Evolutionary conservation across 108 stramenopile species (phyloP).

Genomic region (Nannochloropsis gaditana): DNA sequence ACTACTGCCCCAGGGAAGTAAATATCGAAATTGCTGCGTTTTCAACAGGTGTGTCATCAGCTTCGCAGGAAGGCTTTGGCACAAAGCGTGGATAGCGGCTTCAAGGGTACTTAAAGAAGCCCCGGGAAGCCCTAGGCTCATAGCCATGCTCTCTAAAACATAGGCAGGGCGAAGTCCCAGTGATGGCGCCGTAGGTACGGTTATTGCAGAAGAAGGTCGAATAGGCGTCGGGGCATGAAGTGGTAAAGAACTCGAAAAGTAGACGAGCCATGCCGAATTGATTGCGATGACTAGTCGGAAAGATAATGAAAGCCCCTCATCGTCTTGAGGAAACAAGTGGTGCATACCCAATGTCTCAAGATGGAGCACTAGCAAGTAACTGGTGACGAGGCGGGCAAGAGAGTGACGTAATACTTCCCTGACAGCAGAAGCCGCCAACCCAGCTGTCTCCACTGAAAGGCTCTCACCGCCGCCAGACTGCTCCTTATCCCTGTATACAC

Average conservation of each 20-base stretch:
- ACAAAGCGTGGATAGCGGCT: background rate
- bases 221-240: background rate
- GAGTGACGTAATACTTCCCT: background rate
- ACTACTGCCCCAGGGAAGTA: background rate
- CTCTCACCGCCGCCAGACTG: background rate
- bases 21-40: background rate
- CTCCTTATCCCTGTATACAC: background rate
- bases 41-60: background rate
- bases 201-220: background rate
- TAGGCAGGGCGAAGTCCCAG: background rate
- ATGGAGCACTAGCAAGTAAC: background rate
- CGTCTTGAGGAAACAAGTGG: background rate
- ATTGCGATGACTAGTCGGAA: background rate
- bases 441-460: background rate
- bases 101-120: background rate
- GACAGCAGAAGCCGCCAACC: background rate
- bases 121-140: background rate
- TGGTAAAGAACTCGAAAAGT: background rate
- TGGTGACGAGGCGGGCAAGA: background rate
- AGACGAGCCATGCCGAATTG: background rate
- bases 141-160: background rate
- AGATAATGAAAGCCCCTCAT: background rate
- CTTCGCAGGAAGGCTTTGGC: background rate
- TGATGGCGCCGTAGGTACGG: background rate
- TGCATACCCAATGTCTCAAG: background rate